phyloP scores from a whole-genome alignment of 2,329 filamentous ascomycete genomes.

The Harringtonia lauricola region DNA sequence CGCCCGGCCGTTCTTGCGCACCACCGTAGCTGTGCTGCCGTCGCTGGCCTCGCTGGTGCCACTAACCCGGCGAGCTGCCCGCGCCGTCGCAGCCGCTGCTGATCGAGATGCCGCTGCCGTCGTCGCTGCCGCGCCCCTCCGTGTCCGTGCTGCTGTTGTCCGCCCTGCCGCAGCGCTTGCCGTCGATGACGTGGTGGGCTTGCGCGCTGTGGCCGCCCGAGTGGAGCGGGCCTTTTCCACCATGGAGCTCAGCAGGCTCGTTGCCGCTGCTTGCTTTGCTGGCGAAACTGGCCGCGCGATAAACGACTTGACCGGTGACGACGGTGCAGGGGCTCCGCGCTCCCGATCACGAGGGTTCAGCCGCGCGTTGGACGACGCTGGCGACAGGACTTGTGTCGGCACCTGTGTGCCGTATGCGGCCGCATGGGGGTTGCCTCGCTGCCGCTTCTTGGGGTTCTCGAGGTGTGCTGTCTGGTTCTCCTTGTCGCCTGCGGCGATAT shows the following conservation, averaged over 20 bases:
- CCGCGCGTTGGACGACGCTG: conserved; percentile 71
- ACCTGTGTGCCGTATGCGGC: conserved; percentile 9
- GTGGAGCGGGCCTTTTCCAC: conserved; percentile 49
- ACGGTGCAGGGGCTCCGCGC: conserved; percentile 16
- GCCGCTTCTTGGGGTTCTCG: conserved; percentile 61
- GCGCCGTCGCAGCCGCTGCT: conserved; percentile 23
- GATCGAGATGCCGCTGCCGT: conserved; percentile 19
- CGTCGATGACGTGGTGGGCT: conserved; percentile 32
- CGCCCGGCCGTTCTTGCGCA: conserved; percentile 36
- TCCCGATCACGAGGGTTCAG: conserved; percentile 41
- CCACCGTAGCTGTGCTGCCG: conserved; percentile 52
- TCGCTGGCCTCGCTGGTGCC: conserved; percentile 53
- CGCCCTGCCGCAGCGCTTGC: conserved; percentile 24
- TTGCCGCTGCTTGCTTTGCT: conserved; percentile 40
- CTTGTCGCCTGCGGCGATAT: conserved; percentile 57
- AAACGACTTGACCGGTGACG: conserved; percentile 45
- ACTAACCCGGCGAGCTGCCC: conserved; percentile 42
- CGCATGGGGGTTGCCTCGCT: conserved; percentile 32
- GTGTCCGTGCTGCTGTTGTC: conserved; percentile 20
- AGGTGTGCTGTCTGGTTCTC: conserved; percentile 55
- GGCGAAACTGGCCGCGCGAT: conserved; percentile 51
- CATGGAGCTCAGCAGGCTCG: conserved; percentile 42
- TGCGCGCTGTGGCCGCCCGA: conserved; percentile 30
- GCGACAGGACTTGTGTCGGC: conserved; percentile 60
- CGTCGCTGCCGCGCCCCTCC: conserved; percentile 19